phyloP scores from a whole-genome alignment of 257 asterid genomes.

The Solanum okadae region DNA sequence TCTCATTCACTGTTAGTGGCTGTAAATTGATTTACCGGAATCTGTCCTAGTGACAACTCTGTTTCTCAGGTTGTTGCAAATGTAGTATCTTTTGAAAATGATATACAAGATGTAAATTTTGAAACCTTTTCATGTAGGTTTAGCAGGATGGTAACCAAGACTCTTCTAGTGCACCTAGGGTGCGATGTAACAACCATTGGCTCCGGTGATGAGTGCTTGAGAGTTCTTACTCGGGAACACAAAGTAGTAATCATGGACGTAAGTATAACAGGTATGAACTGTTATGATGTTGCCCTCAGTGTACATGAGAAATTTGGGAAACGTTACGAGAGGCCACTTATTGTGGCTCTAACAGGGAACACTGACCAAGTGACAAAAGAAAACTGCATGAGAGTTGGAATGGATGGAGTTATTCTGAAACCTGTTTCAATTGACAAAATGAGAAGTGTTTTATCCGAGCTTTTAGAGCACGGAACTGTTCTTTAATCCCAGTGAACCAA shows the following conservation, averaged over 20 bases:
- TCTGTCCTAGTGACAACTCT: not conserved
- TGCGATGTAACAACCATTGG: conserved; percentile 68
- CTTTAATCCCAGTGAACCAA: conserved; percentile 30
- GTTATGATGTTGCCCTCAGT: conserved; percentile 49
- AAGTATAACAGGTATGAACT: conserved; percentile 46
- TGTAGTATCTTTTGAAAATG: not conserved
- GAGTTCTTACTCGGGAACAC: conserved; percentile 57
- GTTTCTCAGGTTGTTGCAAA: not conserved
- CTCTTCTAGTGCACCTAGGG: conserved; percentile 78
- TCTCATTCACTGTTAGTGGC: conserved; percentile 1
- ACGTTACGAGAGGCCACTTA: conserved; percentile 48
- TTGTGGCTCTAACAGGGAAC: conserved; percentile 66
- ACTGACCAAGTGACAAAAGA: conserved; percentile 59
- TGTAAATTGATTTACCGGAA: not conserved
- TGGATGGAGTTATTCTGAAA: conserved; percentile 71
- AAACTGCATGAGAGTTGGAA: conserved; percentile 72
- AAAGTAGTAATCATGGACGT: conserved; percentile 63
- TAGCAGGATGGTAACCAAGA: conserved; percentile 81
- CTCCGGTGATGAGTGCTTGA: conserved; percentile 73
- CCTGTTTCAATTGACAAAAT: conserved; percentile 85
- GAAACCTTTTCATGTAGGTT: conserved; percentile 33
- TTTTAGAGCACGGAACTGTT: conserved; percentile 59
- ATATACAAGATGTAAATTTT: not conserved
- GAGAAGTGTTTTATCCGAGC: conserved; percentile 70
- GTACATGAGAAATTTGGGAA: conserved; percentile 68